phyloP scores from a whole-genome alignment of 2,329 filamentous ascomycete genomes.

The Cladosporium sphaerospermum region DNA sequence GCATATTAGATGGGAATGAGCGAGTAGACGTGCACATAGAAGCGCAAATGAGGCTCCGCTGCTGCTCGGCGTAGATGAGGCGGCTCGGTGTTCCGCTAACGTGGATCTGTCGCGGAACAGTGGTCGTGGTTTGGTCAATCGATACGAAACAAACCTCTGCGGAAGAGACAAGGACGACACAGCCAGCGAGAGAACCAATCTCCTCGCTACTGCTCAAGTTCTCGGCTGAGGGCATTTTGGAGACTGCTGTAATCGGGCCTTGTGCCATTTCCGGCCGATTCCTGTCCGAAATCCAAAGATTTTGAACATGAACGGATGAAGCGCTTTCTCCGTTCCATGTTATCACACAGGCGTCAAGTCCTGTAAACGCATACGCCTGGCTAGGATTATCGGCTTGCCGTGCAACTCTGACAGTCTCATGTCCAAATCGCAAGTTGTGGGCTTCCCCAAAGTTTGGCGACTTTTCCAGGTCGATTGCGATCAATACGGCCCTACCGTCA shows the following conservation, averaged over 20 bases:
- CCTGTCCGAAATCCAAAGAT: slow-evolving; percentile 26
- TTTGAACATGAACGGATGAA: slow-evolving; percentile 16
- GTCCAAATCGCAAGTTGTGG: slow-evolving; percentile 17
- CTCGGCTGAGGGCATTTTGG: slow-evolving; percentile 20
- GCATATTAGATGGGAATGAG: slow-evolving; percentile 13
- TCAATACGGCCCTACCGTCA: slow-evolving; percentile 23
- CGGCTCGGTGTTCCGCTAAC: slow-evolving; percentile 27
- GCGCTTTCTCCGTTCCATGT: slow-evolving; percentile 17
- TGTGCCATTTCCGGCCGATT: slow-evolving; percentile 22
- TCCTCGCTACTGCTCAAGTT: slow-evolving; percentile 14
- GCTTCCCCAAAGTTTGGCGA: slow-evolving; percentile 7
- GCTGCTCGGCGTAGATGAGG: slow-evolving; percentile 24
- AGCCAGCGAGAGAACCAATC: slow-evolving; percentile 15
- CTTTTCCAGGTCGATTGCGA: slow-evolving; percentile 10
- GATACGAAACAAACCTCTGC: slow-evolving; percentile 19
- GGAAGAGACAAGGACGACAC: slow-evolving; percentile 20
- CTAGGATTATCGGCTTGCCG: slow-evolving; percentile 11
- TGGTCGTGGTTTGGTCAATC: slow-evolving; percentile 13
- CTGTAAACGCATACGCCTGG: slow-evolving; percentile 22
- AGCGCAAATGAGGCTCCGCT: slow-evolving; percentile 43
- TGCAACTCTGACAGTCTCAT: slow-evolving; percentile 23
- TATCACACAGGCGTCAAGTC: slow-evolving; percentile 21
- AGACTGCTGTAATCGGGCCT: slow-evolving; percentile 18
- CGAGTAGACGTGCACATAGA: slow-evolving; percentile 34
- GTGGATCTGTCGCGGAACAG: slow-evolving; percentile 25